phyloP scores from a whole-genome alignment of 495 filamentous ascomycete genomes.

The Aspergillus bertholletiae region DNA sequence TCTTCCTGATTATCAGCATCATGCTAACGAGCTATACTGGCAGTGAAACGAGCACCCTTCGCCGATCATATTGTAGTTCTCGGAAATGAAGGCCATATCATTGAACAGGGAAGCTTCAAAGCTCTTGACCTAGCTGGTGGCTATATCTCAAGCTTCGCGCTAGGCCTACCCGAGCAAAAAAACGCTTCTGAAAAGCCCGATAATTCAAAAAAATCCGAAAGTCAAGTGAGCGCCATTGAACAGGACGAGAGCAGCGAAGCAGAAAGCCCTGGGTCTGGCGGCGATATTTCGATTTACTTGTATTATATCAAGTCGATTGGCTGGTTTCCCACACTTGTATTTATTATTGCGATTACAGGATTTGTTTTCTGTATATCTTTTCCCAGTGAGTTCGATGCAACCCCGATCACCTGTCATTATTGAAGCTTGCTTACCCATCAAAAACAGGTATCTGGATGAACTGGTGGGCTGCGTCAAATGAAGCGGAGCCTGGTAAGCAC shows the following conservation, averaged over 20 bases:
- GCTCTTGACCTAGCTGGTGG: conserved; percentile 41
- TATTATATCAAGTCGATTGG: conserved; percentile 58
- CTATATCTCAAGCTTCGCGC: conserved; percentile 47
- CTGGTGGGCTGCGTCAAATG: conserved; percentile 50
- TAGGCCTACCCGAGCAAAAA: conserved; percentile 29
- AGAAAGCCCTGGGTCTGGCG: conserved; percentile 38
- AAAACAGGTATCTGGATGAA: conserved; percentile 50
- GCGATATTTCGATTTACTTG: conserved; percentile 53
- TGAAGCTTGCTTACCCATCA: conserved; percentile 2
- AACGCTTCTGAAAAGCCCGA: conserved; percentile 21
- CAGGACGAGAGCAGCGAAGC: conserved; percentile 22
- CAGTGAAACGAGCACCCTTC: conserved; percentile 45
- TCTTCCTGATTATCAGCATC: background rate
- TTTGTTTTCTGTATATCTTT: conserved; percentile 48
- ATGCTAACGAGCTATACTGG: conserved; percentile 1
- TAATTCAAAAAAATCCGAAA: background rate
- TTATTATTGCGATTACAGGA: conserved; percentile 38
- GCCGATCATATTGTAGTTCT: conserved; percentile 53
- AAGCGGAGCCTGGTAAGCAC: conserved; percentile 32
- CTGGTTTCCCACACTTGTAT: conserved; percentile 36
- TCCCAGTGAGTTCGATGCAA: conserved; percentile 27
- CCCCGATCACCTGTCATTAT: background rate
- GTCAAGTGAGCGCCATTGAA: conserved; percentile 11
- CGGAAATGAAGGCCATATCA: conserved; percentile 37
- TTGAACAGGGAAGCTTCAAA: conserved; percentile 51